A percentile compares a stretch with the other conserved stretches of the same genome.
Conservation (phyloP, 164 flowering plant genomes). For the Tinospora cordifolia region DNA sequence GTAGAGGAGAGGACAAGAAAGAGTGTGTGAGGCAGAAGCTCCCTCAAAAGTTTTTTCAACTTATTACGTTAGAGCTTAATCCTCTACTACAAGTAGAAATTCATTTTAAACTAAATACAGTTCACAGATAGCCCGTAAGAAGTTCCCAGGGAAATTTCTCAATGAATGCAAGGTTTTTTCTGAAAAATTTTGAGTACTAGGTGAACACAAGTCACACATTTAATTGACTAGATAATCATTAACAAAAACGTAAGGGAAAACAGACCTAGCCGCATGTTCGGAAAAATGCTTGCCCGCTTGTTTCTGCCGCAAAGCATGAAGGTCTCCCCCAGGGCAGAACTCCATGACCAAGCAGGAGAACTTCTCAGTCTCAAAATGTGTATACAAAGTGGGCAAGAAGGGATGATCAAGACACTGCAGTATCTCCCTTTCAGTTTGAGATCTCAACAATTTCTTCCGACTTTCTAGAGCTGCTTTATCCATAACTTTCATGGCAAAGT, state of each 20-base stretch:
- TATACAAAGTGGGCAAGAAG: slow-evolving; percentile 68
- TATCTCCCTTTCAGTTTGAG: slow-evolving; percentile 86
- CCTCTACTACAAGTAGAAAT: no score
- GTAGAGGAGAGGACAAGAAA: neutral
- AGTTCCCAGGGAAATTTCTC: no score
- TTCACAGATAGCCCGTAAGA: no score
- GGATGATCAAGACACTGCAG: slow-evolving; percentile 86
- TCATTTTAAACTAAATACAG: no score
- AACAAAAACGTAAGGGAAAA: neutral
- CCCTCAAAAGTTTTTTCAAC: no score
- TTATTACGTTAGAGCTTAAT: no score
- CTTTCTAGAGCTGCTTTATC: slow-evolving; percentile 55
- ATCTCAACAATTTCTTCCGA: slow-evolving; percentile 70
- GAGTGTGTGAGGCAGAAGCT: neutral
- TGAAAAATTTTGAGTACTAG: no score
- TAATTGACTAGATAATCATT: no score
- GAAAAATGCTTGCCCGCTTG: slow-evolving; percentile 76
- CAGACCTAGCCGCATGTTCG: slow-evolving; percentile 78
- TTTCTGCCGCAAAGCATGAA: slow-evolving; percentile 73
- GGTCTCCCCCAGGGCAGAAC: slow-evolving; percentile 87
- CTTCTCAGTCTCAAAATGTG: slow-evolving; percentile 81
- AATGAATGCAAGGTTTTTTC: no score
- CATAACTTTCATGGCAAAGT: slow-evolving; percentile 89
- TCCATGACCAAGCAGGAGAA: slow-evolving; percentile 82
- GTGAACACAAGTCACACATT: no score